phyloP scores from a whole-genome alignment of 371 early-diverging fungal genomes.

The Zopfochytrium polystomum region DNA sequence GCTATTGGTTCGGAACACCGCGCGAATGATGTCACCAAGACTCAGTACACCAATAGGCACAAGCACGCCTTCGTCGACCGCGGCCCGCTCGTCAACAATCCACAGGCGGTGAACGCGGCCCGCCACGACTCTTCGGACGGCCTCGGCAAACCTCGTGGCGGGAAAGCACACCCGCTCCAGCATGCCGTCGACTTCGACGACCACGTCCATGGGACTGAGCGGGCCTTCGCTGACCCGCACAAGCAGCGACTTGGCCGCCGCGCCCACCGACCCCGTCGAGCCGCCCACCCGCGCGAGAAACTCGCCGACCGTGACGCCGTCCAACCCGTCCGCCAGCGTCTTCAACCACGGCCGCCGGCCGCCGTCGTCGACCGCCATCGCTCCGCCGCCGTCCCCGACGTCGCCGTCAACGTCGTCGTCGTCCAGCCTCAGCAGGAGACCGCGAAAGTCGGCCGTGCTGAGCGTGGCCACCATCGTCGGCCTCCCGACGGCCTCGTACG shows the following conservation, averaged over 20 bases:
- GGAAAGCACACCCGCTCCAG: constrained; percentile 7
- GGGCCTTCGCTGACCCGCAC: too few relatives aligned
- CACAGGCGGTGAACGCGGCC: constrained; percentile 15
- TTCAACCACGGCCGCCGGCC: neutral
- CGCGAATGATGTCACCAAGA: constrained; percentile 19
- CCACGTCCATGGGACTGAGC: too few relatives aligned
- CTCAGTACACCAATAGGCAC: constrained; percentile 19
- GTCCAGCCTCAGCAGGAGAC: neutral
- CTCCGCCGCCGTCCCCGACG: constrained; percentile 5
- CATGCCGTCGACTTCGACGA: too few relatives aligned
- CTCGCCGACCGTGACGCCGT: constrained; percentile 10
- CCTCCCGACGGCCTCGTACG: constrained; percentile 2
- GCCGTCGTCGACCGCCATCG: neutral
- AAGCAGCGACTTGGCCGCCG: neutral
- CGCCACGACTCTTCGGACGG: neutral
- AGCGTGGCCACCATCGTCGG: constrained; percentile 20
- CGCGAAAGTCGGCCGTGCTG: constrained; percentile 10
- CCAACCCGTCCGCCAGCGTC: neutral
- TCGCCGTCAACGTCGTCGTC: constrained; percentile 3
- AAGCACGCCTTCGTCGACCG: too few relatives aligned
- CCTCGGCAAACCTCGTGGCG: constrained; percentile 1
- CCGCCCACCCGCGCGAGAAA: constrained; percentile 1
- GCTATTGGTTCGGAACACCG: too few relatives aligned
- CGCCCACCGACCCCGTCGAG: neutral
- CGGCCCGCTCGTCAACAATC: constrained; percentile 21